Evolutionary conservation across 1,139 yeast genomes (phyloP).

Genomic region (Suhomyces maxii): DNA sequence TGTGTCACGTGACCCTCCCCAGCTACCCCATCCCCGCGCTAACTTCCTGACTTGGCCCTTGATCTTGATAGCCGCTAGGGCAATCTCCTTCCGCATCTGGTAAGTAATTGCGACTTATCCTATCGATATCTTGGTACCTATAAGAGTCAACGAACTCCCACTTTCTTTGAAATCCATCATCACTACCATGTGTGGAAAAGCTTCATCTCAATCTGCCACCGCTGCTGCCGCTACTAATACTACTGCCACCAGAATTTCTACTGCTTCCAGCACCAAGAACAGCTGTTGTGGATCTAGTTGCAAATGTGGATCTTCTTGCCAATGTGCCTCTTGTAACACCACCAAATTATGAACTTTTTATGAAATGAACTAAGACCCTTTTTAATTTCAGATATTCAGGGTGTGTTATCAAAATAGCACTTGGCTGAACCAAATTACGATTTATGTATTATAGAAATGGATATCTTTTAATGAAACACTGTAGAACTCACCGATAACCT

Average conservation of each 20-base stretch:
- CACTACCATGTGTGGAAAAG: conserved; percentile 25
- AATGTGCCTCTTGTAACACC: conserved; percentile 42
- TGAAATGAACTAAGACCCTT: no score
- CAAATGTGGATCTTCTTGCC: conserved; percentile 45
- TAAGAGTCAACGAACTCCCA: background rate
- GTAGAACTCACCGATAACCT: no score
- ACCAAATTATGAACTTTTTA: conserved; percentile 30
- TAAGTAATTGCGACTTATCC: background rate
- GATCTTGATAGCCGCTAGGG: background rate
- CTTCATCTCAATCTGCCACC: conserved; percentile 14
- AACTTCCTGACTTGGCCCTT: background rate
- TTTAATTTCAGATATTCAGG: no score
- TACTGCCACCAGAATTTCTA: background rate
- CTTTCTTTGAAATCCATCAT: background rate
- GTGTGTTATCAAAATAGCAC: no score
- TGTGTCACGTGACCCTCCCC: background rate
- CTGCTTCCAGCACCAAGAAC: conserved; percentile 3
- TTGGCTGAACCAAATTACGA: no score
- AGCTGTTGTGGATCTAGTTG: conserved; percentile 42
- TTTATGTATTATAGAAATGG: no score
- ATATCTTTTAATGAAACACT: no score
- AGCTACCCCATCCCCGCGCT: background rate
- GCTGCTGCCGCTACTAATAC: conserved; percentile 18
- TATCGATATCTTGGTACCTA: conserved; percentile 3
- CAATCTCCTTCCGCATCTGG: background rate